phyloP scores from a whole-genome alignment of 805 yeast genomes.

The Yarrowia divulgata region DNA sequence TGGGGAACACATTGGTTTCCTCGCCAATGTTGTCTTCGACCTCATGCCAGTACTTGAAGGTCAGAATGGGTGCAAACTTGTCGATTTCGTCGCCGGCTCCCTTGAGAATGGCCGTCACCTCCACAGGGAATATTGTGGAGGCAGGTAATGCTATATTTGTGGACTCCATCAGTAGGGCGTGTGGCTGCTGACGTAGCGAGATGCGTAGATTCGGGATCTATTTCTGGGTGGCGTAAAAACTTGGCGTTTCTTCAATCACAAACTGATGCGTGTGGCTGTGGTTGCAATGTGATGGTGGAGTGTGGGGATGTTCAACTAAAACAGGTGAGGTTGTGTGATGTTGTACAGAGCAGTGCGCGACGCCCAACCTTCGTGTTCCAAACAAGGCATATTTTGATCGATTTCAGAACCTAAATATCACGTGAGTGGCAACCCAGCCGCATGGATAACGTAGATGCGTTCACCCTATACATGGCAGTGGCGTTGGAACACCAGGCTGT shows the following conservation, averaged over 20 bases:
- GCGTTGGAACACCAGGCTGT: background rate
- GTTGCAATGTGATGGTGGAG: background rate
- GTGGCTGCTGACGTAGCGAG: background rate
- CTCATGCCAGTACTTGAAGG: constrained; percentile 71
- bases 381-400: constrained; percentile 17
- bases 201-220: background rate
- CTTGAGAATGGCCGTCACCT: constrained; percentile 60
- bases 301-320: constrained; percentile 8
- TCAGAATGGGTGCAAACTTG: constrained; percentile 62
- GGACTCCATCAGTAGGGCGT: constrained; percentile 35
- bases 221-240: background rate
- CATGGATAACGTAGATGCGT: constrained; percentile 35
- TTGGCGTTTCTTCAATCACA: background rate
- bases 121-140: constrained; percentile 72
- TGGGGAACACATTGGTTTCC: constrained; percentile 47
- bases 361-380: constrained; percentile 33
- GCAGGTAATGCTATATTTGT: constrained; percentile 66
- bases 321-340: constrained; percentile 27
- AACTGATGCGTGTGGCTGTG: constrained; percentile 2
- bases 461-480: constrained; percentile 1
- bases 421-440: constrained; percentile 25
- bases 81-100: constrained; percentile 56
- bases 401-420: constrained; percentile 7
- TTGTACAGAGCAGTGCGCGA: constrained; percentile 36
- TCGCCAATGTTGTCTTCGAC: constrained; percentile 51